phyloP scores from a whole-genome alignment of 73 alveolate species.

The Paramecium biaurelia region DNA sequence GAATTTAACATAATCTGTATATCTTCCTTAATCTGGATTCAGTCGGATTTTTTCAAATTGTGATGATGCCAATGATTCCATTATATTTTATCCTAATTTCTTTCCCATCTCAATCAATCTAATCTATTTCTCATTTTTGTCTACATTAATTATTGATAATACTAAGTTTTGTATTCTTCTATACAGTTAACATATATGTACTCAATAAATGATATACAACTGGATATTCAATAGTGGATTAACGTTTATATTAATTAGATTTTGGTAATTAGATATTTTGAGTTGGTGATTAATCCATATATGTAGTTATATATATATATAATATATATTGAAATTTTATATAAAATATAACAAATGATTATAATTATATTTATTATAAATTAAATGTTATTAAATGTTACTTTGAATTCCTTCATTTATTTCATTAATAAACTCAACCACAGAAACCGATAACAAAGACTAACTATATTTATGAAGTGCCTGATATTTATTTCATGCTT shows the following conservation, averaged over 20 bases:
- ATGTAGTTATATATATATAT: neutral
- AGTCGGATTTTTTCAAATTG: neutral
- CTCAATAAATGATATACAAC: neutral
- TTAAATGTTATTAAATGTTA: too few species aligned
- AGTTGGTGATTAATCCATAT: neutral
- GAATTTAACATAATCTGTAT: neutral
- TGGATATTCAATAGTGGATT: neutral
- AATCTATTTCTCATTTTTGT: neutral
- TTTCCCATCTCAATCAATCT: neutral
- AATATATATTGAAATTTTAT: neutral
- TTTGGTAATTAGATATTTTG: conserved; percentile 2
- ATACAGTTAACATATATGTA: neutral
- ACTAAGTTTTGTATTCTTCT: neutral
- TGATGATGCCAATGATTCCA: neutral
- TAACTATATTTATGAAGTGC: neutral
- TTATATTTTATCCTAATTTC: neutral
- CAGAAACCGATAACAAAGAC: neutral
- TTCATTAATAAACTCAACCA: conserved; percentile 36
- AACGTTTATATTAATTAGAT: neutral
- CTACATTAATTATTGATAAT: neutral
- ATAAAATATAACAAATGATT: too few species aligned
- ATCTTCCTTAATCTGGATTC: neutral
- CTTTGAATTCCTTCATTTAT: neutral
- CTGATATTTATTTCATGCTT: neutral
- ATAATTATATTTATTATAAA: too few species aligned